Conservation (phyloP, 2,329 filamentous ascomycete genomes). For the Hymenoscyphus occultus region DNA sequence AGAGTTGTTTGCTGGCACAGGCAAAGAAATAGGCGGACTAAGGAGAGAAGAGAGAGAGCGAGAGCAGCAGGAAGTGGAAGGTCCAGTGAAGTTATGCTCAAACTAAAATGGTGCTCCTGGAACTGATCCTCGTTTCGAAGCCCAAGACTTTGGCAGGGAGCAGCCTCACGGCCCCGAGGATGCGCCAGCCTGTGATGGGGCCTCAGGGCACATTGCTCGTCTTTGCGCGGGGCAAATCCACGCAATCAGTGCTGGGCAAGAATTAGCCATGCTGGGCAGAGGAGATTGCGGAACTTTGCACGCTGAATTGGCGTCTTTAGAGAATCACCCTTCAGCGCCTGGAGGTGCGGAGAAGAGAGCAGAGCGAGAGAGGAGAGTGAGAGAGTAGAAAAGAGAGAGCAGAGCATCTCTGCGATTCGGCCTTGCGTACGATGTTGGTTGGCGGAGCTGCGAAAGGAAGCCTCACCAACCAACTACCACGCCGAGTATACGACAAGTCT, state of each 20-base stretch:
- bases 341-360: neutral
- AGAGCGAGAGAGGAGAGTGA: too few relatives aligned
- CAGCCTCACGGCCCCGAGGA: neutral
- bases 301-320: neutral
- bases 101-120: slow-evolving; percentile 12
- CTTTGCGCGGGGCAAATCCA: neutral
- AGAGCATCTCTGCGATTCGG: neutral
- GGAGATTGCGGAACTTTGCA: neutral
- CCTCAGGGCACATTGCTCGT: neutral
- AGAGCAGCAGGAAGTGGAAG: neutral
- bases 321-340: neutral
- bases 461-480: neutral
- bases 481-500: neutral
- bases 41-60: neutral
- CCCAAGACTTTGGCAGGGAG: slow-evolving; percentile 2
- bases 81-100: slow-evolving; percentile 9
- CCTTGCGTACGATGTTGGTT: neutral
- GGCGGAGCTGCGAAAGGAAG: neutral
- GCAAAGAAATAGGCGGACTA: neutral
- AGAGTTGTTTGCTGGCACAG: neutral
- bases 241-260: neutral
- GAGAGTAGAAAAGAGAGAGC: too few relatives aligned
- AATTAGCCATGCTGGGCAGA: neutral
- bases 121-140: slow-evolving; percentile 6
- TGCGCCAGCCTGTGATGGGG: neutral